Evolutionary conservation across 306 rosid species (phyloP).

Genomic region (Quercus gilva): DNA sequence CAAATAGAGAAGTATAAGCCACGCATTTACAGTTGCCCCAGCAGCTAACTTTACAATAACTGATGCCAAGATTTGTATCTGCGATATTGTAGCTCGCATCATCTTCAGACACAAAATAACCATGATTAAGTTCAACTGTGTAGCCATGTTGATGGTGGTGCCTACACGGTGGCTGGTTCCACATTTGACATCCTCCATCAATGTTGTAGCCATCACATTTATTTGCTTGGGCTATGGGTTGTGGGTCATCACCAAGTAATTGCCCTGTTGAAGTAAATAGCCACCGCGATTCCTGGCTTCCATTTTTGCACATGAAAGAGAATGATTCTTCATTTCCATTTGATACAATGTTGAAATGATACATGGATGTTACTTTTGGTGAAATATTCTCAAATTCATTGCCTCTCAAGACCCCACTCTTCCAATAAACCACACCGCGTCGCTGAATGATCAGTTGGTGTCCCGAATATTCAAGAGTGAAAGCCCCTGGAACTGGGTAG

Average conservation of each 20-base stretch:
- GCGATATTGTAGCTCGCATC: too few species aligned
- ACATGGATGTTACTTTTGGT: not conserved
- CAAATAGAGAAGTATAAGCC: not conserved
- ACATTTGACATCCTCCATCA: too few species aligned
- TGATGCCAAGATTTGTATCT: not conserved
- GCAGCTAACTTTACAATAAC: constrained; percentile 20
- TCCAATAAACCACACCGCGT: too few species aligned
- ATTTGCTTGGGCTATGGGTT: not conserved
- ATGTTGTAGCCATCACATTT: not conserved
- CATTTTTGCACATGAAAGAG: not conserved
- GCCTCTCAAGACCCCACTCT: too few species aligned
- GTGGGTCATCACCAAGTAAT: not conserved
- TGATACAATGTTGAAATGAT: not conserved
- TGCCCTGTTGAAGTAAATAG: constrained; percentile 1
- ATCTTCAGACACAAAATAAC: not conserved
- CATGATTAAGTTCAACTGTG: not conserved
- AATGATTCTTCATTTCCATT: not conserved
- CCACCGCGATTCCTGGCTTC: constrained; percentile 1
- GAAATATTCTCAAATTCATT: too few species aligned
- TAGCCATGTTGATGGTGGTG: not conserved
- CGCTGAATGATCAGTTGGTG: too few species aligned
- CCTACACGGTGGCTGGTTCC: constrained; percentile 9
- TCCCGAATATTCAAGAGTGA: too few species aligned
- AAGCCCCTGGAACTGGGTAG: not conserved
- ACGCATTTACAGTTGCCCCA: constrained; percentile 18